Evolutionary conservation across 305 asterid genomes (phyloP).

Genomic region (Fraxinus floribunda): DNA sequence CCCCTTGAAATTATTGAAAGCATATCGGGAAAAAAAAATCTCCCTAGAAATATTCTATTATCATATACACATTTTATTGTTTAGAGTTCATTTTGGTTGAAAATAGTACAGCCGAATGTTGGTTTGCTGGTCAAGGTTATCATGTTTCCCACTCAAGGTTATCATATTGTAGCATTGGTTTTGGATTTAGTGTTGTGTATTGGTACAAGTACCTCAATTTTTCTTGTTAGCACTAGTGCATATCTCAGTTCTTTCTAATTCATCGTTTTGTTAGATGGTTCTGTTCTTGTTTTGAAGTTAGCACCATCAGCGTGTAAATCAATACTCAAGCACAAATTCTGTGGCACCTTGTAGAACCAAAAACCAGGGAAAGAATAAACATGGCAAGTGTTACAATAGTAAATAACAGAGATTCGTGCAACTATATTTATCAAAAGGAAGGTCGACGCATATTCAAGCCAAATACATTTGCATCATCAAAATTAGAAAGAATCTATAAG

Average conservation of each 20-base stretch:
- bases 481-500: not conserved
- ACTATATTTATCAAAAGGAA: not conserved
- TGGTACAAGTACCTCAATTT: not conserved
- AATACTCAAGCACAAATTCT: constrained; percentile 1
- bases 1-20: not conserved
- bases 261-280: not conserved
- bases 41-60: not conserved
- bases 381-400: not conserved
- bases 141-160: not conserved
- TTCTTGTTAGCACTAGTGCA: not conserved
- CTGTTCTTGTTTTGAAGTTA: not conserved
- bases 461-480: constrained; percentile 11
- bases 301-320: constrained; percentile 4
- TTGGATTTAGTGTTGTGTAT: not conserved
- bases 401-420: not conserved
- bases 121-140: not conserved
- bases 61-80: not conserved
- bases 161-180: not conserved
- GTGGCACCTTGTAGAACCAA: not conserved
- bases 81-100: not conserved
- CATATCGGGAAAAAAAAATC: not conserved
- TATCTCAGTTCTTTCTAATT: not conserved
- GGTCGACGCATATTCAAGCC: not conserved
- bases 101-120: not conserved
- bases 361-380: not conserved